These are phyloP conservation scores for Oropetium thomaeum DNA, from an alignment of 176 grass and related monocot genomes.

Conservation along the genomic window DNA sequence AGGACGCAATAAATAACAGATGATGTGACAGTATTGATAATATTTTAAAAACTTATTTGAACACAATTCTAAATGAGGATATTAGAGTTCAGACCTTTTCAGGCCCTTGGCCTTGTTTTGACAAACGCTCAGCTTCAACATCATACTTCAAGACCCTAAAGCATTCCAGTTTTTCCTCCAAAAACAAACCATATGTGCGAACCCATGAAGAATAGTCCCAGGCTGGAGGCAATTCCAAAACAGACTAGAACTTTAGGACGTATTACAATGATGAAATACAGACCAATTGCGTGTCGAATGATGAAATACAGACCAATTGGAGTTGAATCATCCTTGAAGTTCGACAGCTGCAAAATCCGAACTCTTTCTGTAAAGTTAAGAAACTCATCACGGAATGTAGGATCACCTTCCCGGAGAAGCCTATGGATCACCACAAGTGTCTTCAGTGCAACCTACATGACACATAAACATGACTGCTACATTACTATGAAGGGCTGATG, in stretches of 20 bases:
- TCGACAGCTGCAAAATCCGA: constrained; percentile 76
- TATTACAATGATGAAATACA: background rate
- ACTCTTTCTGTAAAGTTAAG: constrained; percentile 87
- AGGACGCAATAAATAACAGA: constrained; percentile 1
- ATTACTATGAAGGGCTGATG: constrained; percentile 7
- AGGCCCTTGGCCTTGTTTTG: constrained; percentile 64
- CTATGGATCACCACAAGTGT: constrained; percentile 90
- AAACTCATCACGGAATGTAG: constrained; percentile 85
- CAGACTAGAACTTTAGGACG: background rate
- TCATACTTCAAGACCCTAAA: constrained; percentile 93
- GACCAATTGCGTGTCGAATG: background rate
- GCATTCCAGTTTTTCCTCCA: constrained; percentile 96
- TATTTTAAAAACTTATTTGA: background rate
- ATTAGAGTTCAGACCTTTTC: constrained; percentile 65
- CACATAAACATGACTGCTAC: constrained; percentile 4
- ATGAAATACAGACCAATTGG: constrained; percentile 63
- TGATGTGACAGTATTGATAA: background rate
- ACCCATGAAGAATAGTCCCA: constrained; percentile 98
- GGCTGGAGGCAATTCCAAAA: constrained; percentile 43
- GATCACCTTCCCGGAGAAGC: constrained; percentile 84
- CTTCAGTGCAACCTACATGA: constrained; percentile 88
- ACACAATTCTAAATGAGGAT: constrained; percentile 20
- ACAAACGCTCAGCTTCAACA: constrained; percentile 81
- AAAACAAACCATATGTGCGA: constrained; percentile 74
- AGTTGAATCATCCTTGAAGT: constrained; percentile 96